These are phyloP conservation scores for Thermomucor indicae-seudaticae DNA, from an alignment of 371 early-diverging fungal genomes.

Conservation along the genomic window DNA sequence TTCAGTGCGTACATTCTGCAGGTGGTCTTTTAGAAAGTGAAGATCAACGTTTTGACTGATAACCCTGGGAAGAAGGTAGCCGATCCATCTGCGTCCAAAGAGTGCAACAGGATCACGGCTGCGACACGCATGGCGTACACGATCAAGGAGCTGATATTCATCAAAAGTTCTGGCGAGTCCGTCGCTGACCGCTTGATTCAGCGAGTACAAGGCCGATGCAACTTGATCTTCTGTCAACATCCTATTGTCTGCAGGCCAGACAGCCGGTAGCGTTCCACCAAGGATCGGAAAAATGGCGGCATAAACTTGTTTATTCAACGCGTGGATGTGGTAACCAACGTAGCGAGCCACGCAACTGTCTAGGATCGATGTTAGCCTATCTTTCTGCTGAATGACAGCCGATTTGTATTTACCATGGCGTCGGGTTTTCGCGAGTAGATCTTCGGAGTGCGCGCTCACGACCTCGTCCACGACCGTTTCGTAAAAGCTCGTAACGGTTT, in stretches of 20 bases:
- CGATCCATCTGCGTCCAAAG: too few relatives aligned
- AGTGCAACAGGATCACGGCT: not conserved
- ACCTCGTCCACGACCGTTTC: constrained; percentile 27
- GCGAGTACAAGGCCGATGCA: constrained; percentile 4
- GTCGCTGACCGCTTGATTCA: constrained; percentile 10
- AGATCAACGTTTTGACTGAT: not conserved
- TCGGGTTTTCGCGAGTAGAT: constrained; percentile 20
- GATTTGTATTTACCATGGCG: too few relatives aligned
- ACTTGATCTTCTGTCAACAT: constrained; percentile 6
- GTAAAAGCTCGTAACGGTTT: constrained; percentile 16
- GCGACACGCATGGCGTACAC: not conserved
- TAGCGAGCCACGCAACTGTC: constrained; percentile 17
- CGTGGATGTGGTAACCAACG: constrained; percentile 16
- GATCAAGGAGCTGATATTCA: constrained; percentile 6
- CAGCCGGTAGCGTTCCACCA: constrained; percentile 4
- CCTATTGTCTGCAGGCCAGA: constrained; percentile 8
- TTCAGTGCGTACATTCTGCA: not conserved
- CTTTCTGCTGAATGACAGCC: too few relatives aligned
- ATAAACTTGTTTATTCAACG: constrained; percentile 7
- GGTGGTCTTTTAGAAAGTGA: constrained; percentile 4
- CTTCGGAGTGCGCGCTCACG: constrained; percentile 29
- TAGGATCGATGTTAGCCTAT: too few relatives aligned
- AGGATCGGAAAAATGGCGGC: constrained; percentile 3
- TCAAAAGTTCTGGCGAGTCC: constrained; percentile 2
- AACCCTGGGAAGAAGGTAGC: not conserved